Evolutionary conservation across 805 yeast genomes (phyloP), one percentile per base, ranked within the genome.

Genomic region (Blastobotrys americana): DNA sequence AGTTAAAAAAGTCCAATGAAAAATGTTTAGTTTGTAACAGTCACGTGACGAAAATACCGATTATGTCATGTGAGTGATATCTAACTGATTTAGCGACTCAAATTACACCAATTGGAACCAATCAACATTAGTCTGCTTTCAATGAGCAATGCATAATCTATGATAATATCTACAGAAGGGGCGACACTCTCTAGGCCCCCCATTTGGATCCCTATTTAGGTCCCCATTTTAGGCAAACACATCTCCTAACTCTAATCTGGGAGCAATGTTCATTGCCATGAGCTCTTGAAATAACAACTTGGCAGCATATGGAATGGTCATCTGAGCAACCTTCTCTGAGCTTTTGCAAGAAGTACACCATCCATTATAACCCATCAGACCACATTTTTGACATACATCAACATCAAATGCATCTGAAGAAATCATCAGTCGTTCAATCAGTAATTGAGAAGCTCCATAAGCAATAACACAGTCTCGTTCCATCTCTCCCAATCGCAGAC

Each of bases 401-500:
- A 93, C 97, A 56, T 93, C 97, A 61, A 93, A 93, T 0, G 97
- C 97, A 70, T 93, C 98, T 0, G 97, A 89, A 43, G 96, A 85
- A 42, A 89, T 70, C 98, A 93, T 93, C 59, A 93, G 74, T 66
- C 98, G 80, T 67, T 93, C 98, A 50, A 93, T 70, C 53, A 93
- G 72, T 55, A 93, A 70, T 66, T 90, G 97, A 3, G 97, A 89
- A 1, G 98, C 98, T 59, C 98, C 98, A 59, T 93, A 93, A 1
- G 98, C 98, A 68, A 93, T 94, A 53, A 93, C 96, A 82, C 98
- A 93, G 72, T 93, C 98, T 68, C 98, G 84, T 66, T 93, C 98
- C 98, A 93, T 93, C 70, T 93, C 98, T 59, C 98, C 98, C 65
- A 93, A 76, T 72, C 98, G 82, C 63, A 93, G 76, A 63, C 98